Base-by-base conservation (phyloP, 805 yeast genomes). In the Kregervanrija pseudodelftensis region DNA sequence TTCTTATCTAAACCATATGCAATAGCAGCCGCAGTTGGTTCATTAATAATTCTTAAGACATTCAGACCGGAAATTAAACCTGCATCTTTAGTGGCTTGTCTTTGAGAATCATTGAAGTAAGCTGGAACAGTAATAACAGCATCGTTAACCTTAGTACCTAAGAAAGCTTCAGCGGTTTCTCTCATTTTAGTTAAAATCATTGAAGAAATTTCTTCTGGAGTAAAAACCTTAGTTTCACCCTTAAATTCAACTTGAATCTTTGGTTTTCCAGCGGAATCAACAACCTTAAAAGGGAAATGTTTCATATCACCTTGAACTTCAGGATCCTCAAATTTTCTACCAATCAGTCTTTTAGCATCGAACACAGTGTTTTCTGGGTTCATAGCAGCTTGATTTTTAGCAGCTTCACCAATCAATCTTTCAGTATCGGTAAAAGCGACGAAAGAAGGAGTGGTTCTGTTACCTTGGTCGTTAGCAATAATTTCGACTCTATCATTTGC, bases 61-160 rank as follows among this genome's bases (percentile, higher is more conserved):
- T 89, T 89, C 67, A 89, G 77, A 63, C 97, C 97, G 48, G 96
- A 95, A 77, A 89, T 90, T 56, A 84, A 74, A 77, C 96, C 97
- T 49, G 97, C 96, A 69, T 89, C 96, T 77, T 89, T 90, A 62
- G 97, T 89, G 50, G 96, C 97, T 73, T 90, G 96, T 76, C 96
- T 86, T 74, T 90, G 97, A 45, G 97, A 88, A 69, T 89, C 96
- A 72, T 90, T 90, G 78, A 89, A 89, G 74, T 89, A 89, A 49
- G 97, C 97, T 44, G 97, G 96, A 54, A 89, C 97, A 42, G 97
- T 90, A 63, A 89, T 85, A 61, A 89, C 97, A 44, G 96, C 96
- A 61, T 89, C 91, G 57, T 80, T 81, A 53, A 89, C 95, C 62
- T 72, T 74, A 62, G 77, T 71, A 66, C 96, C 96, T 59, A 89